These are phyloP conservation scores for Pugionium dolabratum DNA, from an alignment of 345 rosid genomes.

Conservation along the genomic window DNA sequence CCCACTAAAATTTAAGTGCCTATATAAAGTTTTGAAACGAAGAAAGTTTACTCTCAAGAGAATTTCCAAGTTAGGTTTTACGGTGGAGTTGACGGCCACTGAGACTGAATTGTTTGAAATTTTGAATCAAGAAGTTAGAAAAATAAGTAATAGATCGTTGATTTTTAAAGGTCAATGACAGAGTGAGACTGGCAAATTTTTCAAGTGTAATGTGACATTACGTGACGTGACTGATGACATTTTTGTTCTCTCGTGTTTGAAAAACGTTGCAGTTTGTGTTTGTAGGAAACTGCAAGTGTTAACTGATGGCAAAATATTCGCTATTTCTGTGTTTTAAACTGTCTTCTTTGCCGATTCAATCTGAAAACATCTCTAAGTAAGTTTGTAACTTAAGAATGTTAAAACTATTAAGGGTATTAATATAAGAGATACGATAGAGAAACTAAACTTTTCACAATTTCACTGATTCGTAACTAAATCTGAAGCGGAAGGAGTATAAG, in stretches of 20 bases:
- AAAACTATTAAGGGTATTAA: too few relatives aligned
- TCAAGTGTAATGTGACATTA: not conserved
- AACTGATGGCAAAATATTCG: slow-evolving; percentile 3
- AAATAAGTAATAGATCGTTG: slow-evolving; percentile 3
- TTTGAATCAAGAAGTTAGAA: slow-evolving; percentile 11
- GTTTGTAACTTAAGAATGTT: too few relatives aligned
- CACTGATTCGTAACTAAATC: too few relatives aligned
- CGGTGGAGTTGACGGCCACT: slow-evolving; percentile 19
- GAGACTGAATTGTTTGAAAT: not conserved
- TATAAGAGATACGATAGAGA: too few relatives aligned
- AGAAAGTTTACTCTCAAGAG: slow-evolving; percentile 2
- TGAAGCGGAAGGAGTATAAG: too few relatives aligned
- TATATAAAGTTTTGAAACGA: not conserved
- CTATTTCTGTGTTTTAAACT: not conserved
- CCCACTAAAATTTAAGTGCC: slow-evolving; percentile 22
- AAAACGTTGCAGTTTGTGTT: slow-evolving; percentile 30
- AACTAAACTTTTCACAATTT: too few relatives aligned
- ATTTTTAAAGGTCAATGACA: slow-evolving; percentile 12
- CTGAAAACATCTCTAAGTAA: too few relatives aligned
- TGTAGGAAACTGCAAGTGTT: not conserved
- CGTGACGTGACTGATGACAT: slow-evolving; percentile 11
- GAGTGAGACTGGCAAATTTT: slow-evolving; percentile 8
- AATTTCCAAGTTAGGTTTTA: too few relatives aligned
- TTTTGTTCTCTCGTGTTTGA: slow-evolving; percentile 11
- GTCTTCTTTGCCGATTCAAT: not conserved